Evolutionary conservation across 805 yeast genomes (phyloP), one percentile per base, ranked within the genome.

Genomic region (Millerago galiae): DNA sequence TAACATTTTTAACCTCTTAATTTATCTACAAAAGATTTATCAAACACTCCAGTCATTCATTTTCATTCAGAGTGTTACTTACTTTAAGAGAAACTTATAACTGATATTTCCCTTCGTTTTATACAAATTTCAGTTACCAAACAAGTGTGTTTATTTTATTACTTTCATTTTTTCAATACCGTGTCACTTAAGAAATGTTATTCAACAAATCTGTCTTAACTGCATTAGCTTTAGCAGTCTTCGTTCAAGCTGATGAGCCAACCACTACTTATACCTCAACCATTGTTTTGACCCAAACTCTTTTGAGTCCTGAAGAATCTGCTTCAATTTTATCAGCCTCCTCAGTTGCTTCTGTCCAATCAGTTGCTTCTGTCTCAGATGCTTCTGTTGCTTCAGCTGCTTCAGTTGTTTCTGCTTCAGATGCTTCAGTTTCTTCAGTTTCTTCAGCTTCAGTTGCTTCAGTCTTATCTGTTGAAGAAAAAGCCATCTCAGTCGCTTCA

Each of bases 231-330:
- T 58, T 61, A 29, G 63, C 67, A 8, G 44, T 21, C 38, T 25
- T 21, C 34, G 38, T 27, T 7, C 4, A 29, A 14, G 32, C 32
- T 27, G 58, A 62, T 13, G 63, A 65, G 30, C 58, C 57, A 17
- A 57, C 66, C 5, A 58, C 62, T 10, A 56, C 63, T 35, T 62
- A 61, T 28, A 68, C 67, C 43, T 70, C 74, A 32, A 61, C 70
- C 36, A 61, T 64, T 37, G 59, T 66, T 43, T 46, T 58, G 31
- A 57, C 67, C 15, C 45, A 51, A 41, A 63, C 68, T 38, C 39
- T 55, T 33, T 46, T 55, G 38, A 53, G 50, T 15, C 56, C 60
- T 31, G 56, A 57, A 25, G 62, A 54, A 38, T 56, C 60, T 17
- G 44, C 51, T 11, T 52, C 45, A 32, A 35, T 38, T 8, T 35